Conservation (phyloP, 257 asterid genomes). For the Penstemon eatonii region DNA sequence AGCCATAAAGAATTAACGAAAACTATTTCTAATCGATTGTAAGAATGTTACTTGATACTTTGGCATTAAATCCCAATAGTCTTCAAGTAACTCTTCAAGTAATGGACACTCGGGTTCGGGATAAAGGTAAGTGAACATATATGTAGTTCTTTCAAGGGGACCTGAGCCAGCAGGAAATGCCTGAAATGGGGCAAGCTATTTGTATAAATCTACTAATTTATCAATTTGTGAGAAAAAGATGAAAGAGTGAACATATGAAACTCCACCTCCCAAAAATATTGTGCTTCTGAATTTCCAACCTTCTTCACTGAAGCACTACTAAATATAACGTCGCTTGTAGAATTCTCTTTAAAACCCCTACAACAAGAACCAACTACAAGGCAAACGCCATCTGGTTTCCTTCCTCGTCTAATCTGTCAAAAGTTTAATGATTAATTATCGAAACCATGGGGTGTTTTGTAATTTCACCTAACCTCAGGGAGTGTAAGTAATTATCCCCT, state of each 20-base stretch:
- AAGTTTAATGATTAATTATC: constrained; percentile 5
- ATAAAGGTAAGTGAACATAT: constrained; percentile 87
- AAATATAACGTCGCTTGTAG: constrained; percentile 77
- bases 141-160: constrained; percentile 82
- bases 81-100: constrained; percentile 89
- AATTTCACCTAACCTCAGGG: no score
- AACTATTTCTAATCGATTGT: neutral
- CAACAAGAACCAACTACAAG: constrained; percentile 96
- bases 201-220: neutral
- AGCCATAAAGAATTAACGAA: neutral
- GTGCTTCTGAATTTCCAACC: constrained; percentile 75
- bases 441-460: no score
- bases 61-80: constrained; percentile 96
- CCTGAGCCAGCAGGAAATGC: constrained; percentile 98
- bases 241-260: constrained; percentile 6
- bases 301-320: constrained; percentile 69
- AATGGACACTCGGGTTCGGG: constrained; percentile 82
- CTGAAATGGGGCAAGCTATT: constrained; percentile 39
- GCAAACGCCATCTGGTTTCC: constrained; percentile 94
- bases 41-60: constrained; percentile 65
- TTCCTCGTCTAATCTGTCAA: constrained; percentile 79
- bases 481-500: no score
- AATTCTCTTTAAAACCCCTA: constrained; percentile 73
- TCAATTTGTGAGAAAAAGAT: neutral
- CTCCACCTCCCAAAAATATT: constrained; percentile 94